Conservation (phyloP, 129 eudicot genomes). For the Saussurea involucrata region DNA sequence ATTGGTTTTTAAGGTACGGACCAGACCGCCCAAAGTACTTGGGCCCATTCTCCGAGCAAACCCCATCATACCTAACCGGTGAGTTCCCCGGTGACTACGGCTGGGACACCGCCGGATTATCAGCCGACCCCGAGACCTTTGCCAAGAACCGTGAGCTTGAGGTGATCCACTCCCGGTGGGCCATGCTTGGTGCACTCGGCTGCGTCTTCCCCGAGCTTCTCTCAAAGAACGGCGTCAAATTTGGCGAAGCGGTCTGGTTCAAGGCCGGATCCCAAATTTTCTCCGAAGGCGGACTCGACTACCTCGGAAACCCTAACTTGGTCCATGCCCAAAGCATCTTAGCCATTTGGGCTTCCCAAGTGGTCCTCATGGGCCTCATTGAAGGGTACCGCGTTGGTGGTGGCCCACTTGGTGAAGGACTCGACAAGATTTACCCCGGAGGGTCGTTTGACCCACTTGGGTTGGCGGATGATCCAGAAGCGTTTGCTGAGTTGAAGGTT, state of each 20-base stretch:
- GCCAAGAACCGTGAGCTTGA: constrained; percentile 80
- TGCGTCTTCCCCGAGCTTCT: constrained; percentile 74
- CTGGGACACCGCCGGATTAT: constrained; percentile 76
- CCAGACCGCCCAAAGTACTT: constrained; percentile 69
- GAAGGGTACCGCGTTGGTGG: constrained; percentile 77
- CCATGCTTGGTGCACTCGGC: constrained; percentile 79
- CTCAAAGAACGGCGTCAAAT: constrained; percentile 57
- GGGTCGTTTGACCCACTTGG: constrained; percentile 73
- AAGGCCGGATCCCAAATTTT: constrained; percentile 75
- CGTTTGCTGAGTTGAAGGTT: constrained; percentile 76
- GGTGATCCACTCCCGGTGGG: constrained; percentile 80
- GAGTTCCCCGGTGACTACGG: constrained; percentile 86
- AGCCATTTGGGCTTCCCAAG: constrained; percentile 65
- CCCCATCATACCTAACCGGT: constrained; percentile 74
- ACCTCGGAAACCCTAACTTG: constrained; percentile 66
- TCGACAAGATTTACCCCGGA: constrained; percentile 59
- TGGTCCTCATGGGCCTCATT: constrained; percentile 59
- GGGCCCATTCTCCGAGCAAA: constrained; percentile 76
- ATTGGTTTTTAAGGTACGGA: constrained; percentile 47
- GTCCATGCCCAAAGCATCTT: constrained; percentile 72
- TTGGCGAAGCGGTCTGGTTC: constrained; percentile 73
- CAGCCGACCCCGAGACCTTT: constrained; percentile 77
- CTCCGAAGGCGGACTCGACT: constrained; percentile 73
- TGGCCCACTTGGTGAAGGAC: constrained; percentile 71
- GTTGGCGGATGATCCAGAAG: constrained; percentile 69